Evolutionary conservation across 139 green algal genomes (phyloP).

Genomic region (Nannochloris sp.): DNA sequence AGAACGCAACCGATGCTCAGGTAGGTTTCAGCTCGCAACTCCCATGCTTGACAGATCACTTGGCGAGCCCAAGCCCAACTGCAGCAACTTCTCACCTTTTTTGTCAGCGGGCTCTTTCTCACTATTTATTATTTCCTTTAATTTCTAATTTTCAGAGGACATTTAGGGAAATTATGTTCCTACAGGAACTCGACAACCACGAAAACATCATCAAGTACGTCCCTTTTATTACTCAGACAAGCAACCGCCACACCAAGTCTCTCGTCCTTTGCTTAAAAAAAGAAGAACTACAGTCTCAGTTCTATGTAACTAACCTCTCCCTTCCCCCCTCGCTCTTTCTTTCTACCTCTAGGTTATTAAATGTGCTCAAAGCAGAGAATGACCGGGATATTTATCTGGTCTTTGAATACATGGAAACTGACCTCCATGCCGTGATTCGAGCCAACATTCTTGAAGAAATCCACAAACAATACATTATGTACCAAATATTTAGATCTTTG

Average conservation of each 20-base stretch:
- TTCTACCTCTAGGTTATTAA: conserved; percentile 67
- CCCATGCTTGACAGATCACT: no score
- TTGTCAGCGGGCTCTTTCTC: no score
- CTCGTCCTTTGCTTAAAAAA: no score
- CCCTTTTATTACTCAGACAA: no score
- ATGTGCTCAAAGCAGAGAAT: conserved; percentile 95
- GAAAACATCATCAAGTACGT: conserved; percentile 88
- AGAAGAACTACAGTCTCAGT: no score
- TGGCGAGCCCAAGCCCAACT: background rate
- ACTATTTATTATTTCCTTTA: no score
- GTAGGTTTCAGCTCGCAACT: conserved; percentile 45
- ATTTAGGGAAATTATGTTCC: conserved; percentile 97
- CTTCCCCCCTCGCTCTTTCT: background rate
- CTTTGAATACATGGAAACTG: conserved; percentile 99
- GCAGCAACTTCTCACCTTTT: no score
- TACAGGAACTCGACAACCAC: conserved; percentile 90
- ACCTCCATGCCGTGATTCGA: conserved; percentile 90
- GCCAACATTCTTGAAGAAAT: conserved; percentile 94
- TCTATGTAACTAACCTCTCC: background rate
- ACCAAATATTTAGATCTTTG: conserved; percentile 93
- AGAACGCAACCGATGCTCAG: conserved; percentile 95
- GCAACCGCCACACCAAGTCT: no score
- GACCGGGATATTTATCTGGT: conserved; percentile 92
- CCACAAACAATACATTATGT: conserved; percentile 99
- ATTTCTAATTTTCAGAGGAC: conserved; percentile 65